Conservation (phyloP, 208 protist species). For the Trypanosomatidae sp. region DNA sequence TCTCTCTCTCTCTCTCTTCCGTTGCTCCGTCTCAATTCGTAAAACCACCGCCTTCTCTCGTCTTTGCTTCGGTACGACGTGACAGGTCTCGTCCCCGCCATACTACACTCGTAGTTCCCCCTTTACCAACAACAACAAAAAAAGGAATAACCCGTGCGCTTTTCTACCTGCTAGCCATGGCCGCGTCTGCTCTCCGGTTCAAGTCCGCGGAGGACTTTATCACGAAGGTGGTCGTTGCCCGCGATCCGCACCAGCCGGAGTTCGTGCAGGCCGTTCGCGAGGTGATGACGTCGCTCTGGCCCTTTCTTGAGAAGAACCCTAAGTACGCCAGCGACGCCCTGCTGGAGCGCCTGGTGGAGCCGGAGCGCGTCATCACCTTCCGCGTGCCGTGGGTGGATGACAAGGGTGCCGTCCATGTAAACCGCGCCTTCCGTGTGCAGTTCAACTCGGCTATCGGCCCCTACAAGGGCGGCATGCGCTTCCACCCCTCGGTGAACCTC, state of each 20-base stretch:
- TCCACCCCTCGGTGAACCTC: conserved; percentile 86
- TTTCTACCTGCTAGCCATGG: background rate
- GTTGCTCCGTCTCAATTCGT: too few relatives aligned
- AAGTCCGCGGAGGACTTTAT: conserved; percentile 60
- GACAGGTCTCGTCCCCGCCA: too few relatives aligned
- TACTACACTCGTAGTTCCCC: too few relatives aligned
- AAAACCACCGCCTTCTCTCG: too few relatives aligned
- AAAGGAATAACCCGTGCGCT: background rate
- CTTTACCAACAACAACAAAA: too few relatives aligned
- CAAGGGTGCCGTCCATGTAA: conserved; percentile 81
- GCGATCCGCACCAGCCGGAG: conserved; percentile 84
- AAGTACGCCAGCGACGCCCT: conserved; percentile 66
- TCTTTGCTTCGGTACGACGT: too few relatives aligned
- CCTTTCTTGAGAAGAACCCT: conserved; percentile 84
- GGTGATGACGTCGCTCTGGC: conserved; percentile 82
- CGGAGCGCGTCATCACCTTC: conserved; percentile 90
- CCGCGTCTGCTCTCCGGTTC: conserved; percentile 17
- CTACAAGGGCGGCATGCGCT: conserved; percentile 94
- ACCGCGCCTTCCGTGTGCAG: conserved; percentile 93
- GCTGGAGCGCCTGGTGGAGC: conserved; percentile 86
- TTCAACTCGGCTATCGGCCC: conserved; percentile 94
- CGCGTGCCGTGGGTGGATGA: conserved; percentile 94
- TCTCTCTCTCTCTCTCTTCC: background rate
- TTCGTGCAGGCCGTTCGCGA: conserved; percentile 90
- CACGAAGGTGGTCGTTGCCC: conserved; percentile 34